phyloP scores from a whole-genome alignment of 495 filamentous ascomycete genomes.

The Jackrogersella multiformis region DNA sequence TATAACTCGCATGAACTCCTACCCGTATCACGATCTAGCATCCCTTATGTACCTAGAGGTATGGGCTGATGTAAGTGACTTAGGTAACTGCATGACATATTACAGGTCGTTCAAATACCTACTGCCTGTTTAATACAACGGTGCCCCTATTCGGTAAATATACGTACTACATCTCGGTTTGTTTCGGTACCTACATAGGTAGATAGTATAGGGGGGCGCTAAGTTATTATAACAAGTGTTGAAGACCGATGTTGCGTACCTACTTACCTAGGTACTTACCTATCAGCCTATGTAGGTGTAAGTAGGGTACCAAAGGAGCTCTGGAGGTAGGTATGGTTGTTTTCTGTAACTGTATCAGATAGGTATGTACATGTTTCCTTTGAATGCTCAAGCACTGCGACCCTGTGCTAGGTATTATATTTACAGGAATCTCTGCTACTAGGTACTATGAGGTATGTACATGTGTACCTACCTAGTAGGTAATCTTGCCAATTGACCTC shows the following conservation, averaged over 20 bases:
- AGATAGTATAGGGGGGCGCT: slow-evolving; percentile 12
- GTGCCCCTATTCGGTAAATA: neutral
- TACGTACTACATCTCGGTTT: neutral
- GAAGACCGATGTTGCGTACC: neutral
- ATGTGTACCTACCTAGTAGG: slow-evolving; percentile 1
- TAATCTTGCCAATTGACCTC: slow-evolving; percentile 41
- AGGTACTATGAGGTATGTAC: too few relatives aligned
- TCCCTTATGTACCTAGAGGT: slow-evolving; percentile 19
- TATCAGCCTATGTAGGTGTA: too few relatives aligned
- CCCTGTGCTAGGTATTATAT: slow-evolving; percentile 34
- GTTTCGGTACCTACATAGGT: neutral
- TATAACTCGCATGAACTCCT: slow-evolving; percentile 23
- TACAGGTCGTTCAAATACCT: slow-evolving; percentile 11
- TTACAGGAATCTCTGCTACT: slow-evolving; percentile 18
- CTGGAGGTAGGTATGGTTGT: too few relatives aligned
- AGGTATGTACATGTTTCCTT: neutral
- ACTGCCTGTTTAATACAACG: slow-evolving; percentile 26
- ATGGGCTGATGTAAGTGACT: slow-evolving; percentile 32
- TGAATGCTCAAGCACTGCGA: slow-evolving; percentile 27
- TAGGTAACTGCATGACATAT: slow-evolving; percentile 32
- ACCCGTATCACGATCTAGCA: slow-evolving; percentile 21
- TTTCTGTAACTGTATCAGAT: too few relatives aligned
- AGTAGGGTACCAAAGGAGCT: too few relatives aligned
- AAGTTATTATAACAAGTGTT: slow-evolving; percentile 16
- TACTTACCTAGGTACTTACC: too few relatives aligned